Evolutionary conservation across 2,329 filamentous ascomycete genomes (phyloP).

Genomic region (Aspergillus felis): DNA sequence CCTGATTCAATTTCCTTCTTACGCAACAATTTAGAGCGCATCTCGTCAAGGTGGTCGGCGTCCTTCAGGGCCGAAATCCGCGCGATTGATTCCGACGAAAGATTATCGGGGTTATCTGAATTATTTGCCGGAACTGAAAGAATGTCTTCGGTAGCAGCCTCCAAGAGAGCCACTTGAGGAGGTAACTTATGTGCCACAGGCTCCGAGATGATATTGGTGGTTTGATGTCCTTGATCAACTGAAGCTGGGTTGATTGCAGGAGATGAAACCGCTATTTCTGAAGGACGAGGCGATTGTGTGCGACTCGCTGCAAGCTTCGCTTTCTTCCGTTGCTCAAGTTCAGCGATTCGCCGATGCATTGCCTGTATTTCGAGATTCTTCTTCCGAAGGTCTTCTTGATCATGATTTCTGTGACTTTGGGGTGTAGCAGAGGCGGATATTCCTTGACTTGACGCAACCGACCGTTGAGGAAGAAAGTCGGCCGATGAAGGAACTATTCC

Average conservation of each 20-base stretch:
- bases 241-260: constrained; percentile 10
- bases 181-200: background rate
- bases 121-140: background rate
- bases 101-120: background rate
- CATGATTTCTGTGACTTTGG: constrained; percentile 32
- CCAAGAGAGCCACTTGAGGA: background rate
- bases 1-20: constrained; percentile 49
- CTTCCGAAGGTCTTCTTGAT: constrained; percentile 43
- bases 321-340: constrained; percentile 44
- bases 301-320: constrained; percentile 37
- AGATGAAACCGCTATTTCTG: constrained; percentile 21
- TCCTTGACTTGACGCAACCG: constrained; percentile 40
- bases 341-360: constrained; percentile 49
- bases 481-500: constrained; percentile 47
- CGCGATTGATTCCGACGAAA: background rate
- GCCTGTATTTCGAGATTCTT: constrained; percentile 48
- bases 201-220: background rate
- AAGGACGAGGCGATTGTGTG: constrained; percentile 31
- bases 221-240: constrained; percentile 7
- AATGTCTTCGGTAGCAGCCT: background rate
- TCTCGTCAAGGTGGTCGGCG: constrained; percentile 22
- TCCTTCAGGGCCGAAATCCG: background rate
- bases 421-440: constrained; percentile 32
- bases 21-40: constrained; percentile 38
- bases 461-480: constrained; percentile 39